Evolutionary conservation across 495 filamentous ascomycete genomes (phyloP), one percentile per base, ranked within the genome.

Genomic region (Tuber indicum): DNA sequence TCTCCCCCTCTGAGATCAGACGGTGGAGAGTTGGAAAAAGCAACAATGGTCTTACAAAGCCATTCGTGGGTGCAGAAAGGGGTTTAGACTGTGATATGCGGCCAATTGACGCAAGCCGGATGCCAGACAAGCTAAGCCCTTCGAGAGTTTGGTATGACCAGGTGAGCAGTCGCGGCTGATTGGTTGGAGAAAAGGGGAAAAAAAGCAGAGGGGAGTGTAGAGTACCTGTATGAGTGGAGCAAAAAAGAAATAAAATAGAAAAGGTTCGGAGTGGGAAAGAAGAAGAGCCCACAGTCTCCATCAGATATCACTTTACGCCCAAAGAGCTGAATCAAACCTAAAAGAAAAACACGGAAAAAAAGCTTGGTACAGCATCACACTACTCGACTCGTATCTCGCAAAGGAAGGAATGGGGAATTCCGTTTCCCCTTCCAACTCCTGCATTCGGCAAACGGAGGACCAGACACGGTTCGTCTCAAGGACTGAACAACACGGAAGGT

Each of bases 401-500:
- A 66, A 17, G 58, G 32, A 36, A 66, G 58, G 14, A 66, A 17
- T 7, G 58, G 0, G 58, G 26, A 66, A 36, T 66, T 66, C 58
- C 26, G 23, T 36, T 66, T 62, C 14, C 52, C 21, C 3, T 6
- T 36, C 8, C 14, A 3, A 66, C 58, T 66, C 58, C 58, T 36
- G 58, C 42, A 70, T 75, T 70, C 46, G 49, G 74, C 58, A 74
- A 47, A 71, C 70, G 74, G 52, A 49, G 73, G 41, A 41, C 74
- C 72, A 78, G 74, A 79, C 77, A 79, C 77, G 77, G 77, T 77
- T 79, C 77, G 75, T 79, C 75, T 74, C 77, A 79, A 79, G 77
- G 74, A 66, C 58, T 36, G 14, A 36, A 74, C 77, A 74, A 71
- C 77, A 46, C 77, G 75, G 75, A 77, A 66, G 66, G 75, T 32